Conservation (phyloP, 2,329 filamentous ascomycete genomes). For the Endothia cerciana region DNA sequence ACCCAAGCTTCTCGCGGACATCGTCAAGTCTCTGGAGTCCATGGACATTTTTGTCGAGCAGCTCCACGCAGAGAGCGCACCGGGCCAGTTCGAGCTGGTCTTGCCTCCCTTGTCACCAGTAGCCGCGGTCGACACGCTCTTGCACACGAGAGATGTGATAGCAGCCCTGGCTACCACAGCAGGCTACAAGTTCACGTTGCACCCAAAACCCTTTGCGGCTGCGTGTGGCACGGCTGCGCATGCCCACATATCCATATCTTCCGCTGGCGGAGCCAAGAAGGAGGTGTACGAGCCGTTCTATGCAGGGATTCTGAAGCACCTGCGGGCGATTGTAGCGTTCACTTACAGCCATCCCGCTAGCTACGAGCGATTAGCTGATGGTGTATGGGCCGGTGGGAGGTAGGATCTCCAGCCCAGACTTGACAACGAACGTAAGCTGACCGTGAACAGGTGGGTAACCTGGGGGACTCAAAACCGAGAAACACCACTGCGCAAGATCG, state of each 20-base stretch:
- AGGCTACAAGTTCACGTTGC: constrained; percentile 69
- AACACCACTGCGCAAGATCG: constrained; percentile 70
- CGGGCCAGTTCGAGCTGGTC: constrained; percentile 78
- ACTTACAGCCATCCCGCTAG: constrained; percentile 67
- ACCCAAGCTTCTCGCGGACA: constrained; percentile 65
- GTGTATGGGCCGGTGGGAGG: constrained; percentile 77
- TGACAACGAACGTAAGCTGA: neutral
- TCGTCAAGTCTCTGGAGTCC: constrained; percentile 61
- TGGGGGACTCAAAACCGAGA: constrained; percentile 87
- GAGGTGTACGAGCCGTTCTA: constrained; percentile 68
- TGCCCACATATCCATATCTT: constrained; percentile 69
- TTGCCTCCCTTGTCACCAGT: constrained; percentile 66
- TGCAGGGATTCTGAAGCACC: constrained; percentile 68
- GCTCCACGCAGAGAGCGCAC: constrained; percentile 74
- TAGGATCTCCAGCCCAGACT: neutral
- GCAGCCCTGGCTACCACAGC: constrained; percentile 64
- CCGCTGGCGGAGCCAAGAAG: constrained; percentile 43
- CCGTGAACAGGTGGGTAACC: constrained; percentile 58
- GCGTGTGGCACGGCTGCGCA: constrained; percentile 69
- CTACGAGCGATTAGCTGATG: constrained; percentile 70
- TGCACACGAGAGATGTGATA: constrained; percentile 73
- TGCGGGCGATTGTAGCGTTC: constrained; percentile 70
- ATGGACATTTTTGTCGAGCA: constrained; percentile 71
- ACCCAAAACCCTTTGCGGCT: constrained; percentile 68
- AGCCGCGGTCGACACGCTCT: constrained; percentile 70